Base-by-base conservation (phyloP, 805 yeast genomes). In the Lachancea quebecensis region DNA sequence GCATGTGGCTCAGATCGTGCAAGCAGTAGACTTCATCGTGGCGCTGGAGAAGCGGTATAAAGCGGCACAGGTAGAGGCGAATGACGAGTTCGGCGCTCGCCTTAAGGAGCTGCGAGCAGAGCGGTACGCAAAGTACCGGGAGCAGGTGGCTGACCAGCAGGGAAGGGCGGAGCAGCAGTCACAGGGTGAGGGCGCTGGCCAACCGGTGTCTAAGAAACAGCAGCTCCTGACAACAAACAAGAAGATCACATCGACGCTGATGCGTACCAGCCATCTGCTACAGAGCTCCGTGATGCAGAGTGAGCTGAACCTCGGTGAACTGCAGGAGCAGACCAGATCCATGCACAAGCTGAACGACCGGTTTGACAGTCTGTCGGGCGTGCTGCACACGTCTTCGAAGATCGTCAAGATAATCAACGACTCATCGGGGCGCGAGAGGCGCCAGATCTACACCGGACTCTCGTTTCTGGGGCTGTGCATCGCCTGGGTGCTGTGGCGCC, bases 401-500 rank as follows among this genome's bases (percentile, higher is more conserved):
- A 31, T 65, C 27, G 64, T 65, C 35, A 61, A 58, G 41, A 42
- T 55, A 9, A 50, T 65, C 11, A 61, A 64, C 41, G 56, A 52
- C 32, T 55, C 66, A 6, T 61, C 66, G 2, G 52, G 58, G 25
- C 59, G 59, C 40, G 69, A 65, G 45, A 61, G 60, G 41, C 57
- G 65, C 45, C 60, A 60, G 43, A 66, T 65, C 3, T 65, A 64
- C 41, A 15, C 58, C 1, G 50, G 68, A 0, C 46, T 65, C 1
- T 59, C 57, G 2, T 63, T 65, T 35, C 47, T 65, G 31, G 40
- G 41, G 10, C 16, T 51, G 10, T 63, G 67, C 43, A 50, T 64
- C 2, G 42, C 57, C 1, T 65, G 67, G 68, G 64, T 65, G 2
- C 42, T 65, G 4, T 65, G 68, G 67, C 50, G 67, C 31, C 59